Conservation (phyloP, 495 filamentous ascomycete species). For the Ascodesmis nigricans region DNA sequence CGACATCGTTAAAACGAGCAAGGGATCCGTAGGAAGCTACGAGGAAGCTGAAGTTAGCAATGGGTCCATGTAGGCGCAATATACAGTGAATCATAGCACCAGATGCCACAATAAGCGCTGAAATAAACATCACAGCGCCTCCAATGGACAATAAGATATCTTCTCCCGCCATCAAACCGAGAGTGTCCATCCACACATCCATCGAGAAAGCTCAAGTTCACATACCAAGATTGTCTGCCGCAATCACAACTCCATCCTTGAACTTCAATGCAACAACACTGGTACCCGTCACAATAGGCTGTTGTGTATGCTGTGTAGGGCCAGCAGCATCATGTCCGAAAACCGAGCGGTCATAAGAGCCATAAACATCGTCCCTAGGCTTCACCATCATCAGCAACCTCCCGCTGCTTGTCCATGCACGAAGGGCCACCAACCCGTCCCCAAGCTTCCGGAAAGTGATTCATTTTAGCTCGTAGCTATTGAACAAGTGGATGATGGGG, state of each 20-base stretch:
- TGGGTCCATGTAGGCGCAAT: not conserved
- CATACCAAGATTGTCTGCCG: slow-evolving; percentile 81
- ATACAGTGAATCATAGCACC: not conserved
- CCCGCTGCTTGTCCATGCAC: slow-evolving; percentile 9
- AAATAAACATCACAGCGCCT: too few relatives aligned
- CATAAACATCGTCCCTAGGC: slow-evolving; percentile 92
- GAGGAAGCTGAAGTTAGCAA: not conserved
- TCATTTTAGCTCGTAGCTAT: too few relatives aligned
- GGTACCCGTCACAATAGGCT: slow-evolving; percentile 82
- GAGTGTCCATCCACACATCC: too few relatives aligned
- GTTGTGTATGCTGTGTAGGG: slow-evolving; percentile 63
- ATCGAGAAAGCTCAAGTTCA: not conserved
- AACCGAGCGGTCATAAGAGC: slow-evolving; percentile 68
- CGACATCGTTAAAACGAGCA: slow-evolving; percentile 86
- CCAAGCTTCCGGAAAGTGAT: slow-evolving; percentile 90
- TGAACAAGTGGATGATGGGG: too few relatives aligned
- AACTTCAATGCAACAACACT: slow-evolving; percentile 88
- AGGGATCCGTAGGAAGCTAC: slow-evolving; percentile 92
- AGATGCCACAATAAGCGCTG: slow-evolving; percentile 2
- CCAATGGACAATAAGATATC: too few relatives aligned
- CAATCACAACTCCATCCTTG: slow-evolving; percentile 86
- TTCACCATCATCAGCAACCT: slow-evolving; percentile 22
- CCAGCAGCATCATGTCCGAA: slow-evolving; percentile 49
- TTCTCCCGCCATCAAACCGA: too few relatives aligned
- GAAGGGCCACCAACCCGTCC: slow-evolving; percentile 51